These are phyloP conservation scores for Leptodontidium sp. DNA, from an alignment of 2,329 filamentous ascomycete species.

Conservation along the genomic window DNA sequence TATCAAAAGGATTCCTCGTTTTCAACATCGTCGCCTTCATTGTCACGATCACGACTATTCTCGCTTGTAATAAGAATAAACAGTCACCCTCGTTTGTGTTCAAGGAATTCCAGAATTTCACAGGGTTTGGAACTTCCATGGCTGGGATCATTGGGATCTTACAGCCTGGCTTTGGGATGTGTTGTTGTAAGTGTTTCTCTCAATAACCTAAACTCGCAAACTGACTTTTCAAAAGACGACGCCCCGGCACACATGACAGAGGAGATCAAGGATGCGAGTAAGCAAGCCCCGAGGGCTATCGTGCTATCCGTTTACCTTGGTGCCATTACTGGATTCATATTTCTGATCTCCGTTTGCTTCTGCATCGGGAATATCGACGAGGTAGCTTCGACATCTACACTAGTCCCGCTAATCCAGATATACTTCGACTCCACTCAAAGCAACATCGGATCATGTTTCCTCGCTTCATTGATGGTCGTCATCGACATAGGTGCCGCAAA, in stretches of 20 bases:
- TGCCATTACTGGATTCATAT: slow-evolving; percentile 56
- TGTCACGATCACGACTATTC: slow-evolving; percentile 58
- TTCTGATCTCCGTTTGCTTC: slow-evolving; percentile 58
- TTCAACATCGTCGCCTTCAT: slow-evolving; percentile 63
- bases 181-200: slow-evolving; percentile 48
- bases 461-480: slow-evolving; percentile 55
- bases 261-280: slow-evolving; percentile 60
- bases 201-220: background rate
- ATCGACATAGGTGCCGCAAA: slow-evolving; percentile 52
- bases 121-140: slow-evolving; percentile 59
- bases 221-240: slow-evolving; percentile 31
- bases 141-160: slow-evolving; percentile 61
- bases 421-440: slow-evolving; percentile 57
- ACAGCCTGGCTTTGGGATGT: slow-evolving; percentile 63
- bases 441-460: slow-evolving; percentile 54
- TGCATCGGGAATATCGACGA: slow-evolving; percentile 58
- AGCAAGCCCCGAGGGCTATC: slow-evolving; percentile 59
- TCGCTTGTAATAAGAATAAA: slow-evolving; percentile 62
- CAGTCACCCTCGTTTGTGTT: slow-evolving; percentile 64
- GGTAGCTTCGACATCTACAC: slow-evolving; percentile 52
- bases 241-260: slow-evolving; percentile 62
- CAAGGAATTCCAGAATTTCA: slow-evolving; percentile 60
- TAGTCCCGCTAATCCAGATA: slow-evolving; percentile 59
- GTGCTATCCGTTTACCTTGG: slow-evolving; percentile 57
- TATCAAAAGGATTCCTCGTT: slow-evolving; percentile 57